Evolutionary conservation across 352 stramenopile species (phyloP), one percentile per base, ranked within the genome.

Genomic region (Saprolegnia parasitica): DNA sequence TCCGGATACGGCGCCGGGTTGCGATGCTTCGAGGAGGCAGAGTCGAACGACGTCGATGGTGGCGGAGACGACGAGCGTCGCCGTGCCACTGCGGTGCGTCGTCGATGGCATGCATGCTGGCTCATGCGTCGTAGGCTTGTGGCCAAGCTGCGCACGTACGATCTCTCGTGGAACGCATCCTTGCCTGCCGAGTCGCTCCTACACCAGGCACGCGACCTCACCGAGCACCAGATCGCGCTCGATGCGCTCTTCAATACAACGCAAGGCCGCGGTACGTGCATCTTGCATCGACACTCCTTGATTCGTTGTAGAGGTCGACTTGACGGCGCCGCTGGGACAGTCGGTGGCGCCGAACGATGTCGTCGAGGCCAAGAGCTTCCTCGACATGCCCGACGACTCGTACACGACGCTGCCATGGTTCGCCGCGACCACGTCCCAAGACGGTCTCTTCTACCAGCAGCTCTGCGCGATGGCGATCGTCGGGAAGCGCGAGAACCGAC

Each of bases 401-500:
- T 86, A 74, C 74, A 89, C 3, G 3, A n/a, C 42, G 11, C 26
- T 62, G 21, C 18, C 21, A 24, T 35, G 35, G 35, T 23, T 62
- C 35, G 13, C 55, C 1, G 20, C 55, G 18, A 45, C 16, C 24
- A 21, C 32, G 26, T 45, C 80, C 55, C 73, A 78, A 40, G 87
- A 91, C 58, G 84, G 82, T 0, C 74, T 93, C 8, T 93, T 93
- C 64, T 93, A 92, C 76, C 86, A 93, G 75, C 86, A 93, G 67
- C 72, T 93, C 1, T 91, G 91, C 67, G 86, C 86, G 10, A 91
- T 90, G 70, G 88, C 81, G 16, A 57, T 92, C 23, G 89, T 93
- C 60, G 86, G 84, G 1, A 85, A 86, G 42, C 78, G 79, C 5
- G 24, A 55, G 10, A 20, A 55, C 1, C 46, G 42, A 45, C 11